Percentiles rank a stretch among this genome's conserved stretches.
These are phyloP conservation scores for Ophiostoma sp. DNA, from an alignment of 2,329 filamentous ascomycete genomes.

Conservation along the genomic window DNA sequence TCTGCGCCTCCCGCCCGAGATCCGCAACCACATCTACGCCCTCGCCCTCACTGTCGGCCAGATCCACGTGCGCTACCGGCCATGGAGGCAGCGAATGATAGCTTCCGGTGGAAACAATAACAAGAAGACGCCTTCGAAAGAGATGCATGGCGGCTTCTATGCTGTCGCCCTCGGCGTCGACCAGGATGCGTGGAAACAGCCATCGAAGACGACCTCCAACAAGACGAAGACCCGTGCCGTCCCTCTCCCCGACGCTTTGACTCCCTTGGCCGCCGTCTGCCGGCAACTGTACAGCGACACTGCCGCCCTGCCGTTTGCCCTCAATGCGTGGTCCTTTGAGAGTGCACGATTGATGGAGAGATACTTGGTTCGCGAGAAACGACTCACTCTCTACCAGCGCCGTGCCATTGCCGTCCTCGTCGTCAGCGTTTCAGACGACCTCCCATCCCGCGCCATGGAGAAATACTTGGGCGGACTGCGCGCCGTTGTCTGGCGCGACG, in stretches of 20 bases:
- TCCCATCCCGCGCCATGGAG: constrained; percentile 34
- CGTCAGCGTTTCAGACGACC: constrained; percentile 34
- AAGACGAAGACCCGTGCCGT: not conserved
- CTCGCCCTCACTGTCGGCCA: constrained; percentile 39
- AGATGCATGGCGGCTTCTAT: constrained; percentile 34
- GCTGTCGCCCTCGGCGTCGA: constrained; percentile 34
- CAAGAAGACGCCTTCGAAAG: constrained; percentile 8
- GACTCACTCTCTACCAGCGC: constrained; percentile 36
- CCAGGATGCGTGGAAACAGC: constrained; percentile 37
- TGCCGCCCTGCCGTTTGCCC: constrained; percentile 37
- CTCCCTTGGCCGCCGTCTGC: constrained; percentile 39
- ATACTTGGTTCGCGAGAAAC: constrained; percentile 37
- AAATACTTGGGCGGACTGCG: constrained; percentile 37
- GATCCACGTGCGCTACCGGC: constrained; percentile 38
- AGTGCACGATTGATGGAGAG: constrained; percentile 38
- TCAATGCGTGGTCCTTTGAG: constrained; percentile 41
- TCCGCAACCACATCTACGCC: constrained; percentile 40
- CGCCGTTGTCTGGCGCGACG: constrained; percentile 32
- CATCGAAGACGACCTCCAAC: not conserved
- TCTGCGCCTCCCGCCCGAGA: constrained; percentile 38
- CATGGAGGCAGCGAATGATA: constrained; percentile 32
- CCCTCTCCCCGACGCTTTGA: constrained; percentile 32
- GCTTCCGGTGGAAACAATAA: not conserved
- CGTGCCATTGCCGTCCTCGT: constrained; percentile 38
- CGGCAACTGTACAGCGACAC: constrained; percentile 43